Evolutionary conservation across 805 yeast genomes (phyloP).

Genomic region (Zygoascus ofunaensis): DNA sequence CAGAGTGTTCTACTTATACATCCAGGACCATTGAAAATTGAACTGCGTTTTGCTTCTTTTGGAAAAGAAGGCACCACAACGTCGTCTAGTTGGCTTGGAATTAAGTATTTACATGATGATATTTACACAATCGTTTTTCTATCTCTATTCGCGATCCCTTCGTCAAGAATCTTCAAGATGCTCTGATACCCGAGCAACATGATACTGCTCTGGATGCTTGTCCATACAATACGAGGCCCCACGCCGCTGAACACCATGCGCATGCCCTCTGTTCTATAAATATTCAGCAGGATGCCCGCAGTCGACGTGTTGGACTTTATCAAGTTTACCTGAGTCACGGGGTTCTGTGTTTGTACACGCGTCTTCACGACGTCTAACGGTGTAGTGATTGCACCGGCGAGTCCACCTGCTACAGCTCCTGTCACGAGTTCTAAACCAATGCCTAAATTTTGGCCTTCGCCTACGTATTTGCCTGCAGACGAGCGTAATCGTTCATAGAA

Average conservation of each 20-base stretch:
- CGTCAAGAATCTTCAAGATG: slow-evolving; percentile 48
- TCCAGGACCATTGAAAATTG: too few species aligned
- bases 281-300: slow-evolving; percentile 40
- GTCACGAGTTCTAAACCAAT: slow-evolving; percentile 57
- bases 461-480: slow-evolving; percentile 26
- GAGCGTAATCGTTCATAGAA: slow-evolving; percentile 65
- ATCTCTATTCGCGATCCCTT: not conserved
- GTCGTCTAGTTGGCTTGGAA: too few species aligned
- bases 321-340: slow-evolving; percentile 3
- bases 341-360: slow-evolving; percentile 73
- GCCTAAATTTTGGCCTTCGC: slow-evolving; percentile 26
- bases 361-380: slow-evolving; percentile 94
- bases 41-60: too few species aligned
- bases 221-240: slow-evolving; percentile 96
- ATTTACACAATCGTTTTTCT: not conserved
- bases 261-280: slow-evolving; percentile 67
- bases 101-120: too few species aligned
- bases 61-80: too few species aligned
- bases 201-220: slow-evolving; percentile 86
- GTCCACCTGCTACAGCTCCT: slow-evolving; percentile 95
- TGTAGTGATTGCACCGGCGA: slow-evolving; percentile 88
- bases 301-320: slow-evolving; percentile 36
- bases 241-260: slow-evolving; percentile 85
- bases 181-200: slow-evolving; percentile 85
- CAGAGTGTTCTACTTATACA: too few species aligned